phyloP scores from a whole-genome alignment of 2,329 filamentous ascomycete species.

The Cadophora sp. region DNA sequence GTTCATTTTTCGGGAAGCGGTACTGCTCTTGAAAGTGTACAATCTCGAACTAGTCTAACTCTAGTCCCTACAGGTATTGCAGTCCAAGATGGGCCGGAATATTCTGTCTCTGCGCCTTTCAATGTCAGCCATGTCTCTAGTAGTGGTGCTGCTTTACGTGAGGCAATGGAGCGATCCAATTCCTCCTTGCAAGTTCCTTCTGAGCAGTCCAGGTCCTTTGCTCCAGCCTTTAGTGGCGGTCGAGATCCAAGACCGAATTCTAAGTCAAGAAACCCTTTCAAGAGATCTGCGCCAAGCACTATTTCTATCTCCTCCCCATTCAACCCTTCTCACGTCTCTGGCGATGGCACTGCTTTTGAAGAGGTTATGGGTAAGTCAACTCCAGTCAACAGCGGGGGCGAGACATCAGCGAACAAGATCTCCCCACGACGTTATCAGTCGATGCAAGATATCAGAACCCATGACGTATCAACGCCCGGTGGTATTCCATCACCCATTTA shows the following conservation, averaged over 20 bases:
- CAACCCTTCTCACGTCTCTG: background rate
- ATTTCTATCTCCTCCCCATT: background rate
- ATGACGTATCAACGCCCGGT: slow-evolving; percentile 20
- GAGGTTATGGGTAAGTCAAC: background rate
- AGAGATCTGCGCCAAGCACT: slow-evolving; percentile 6
- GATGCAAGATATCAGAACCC: slow-evolving; percentile 8
- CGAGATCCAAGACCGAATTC: background rate
- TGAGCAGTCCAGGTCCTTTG: background rate
- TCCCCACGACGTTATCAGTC: slow-evolving; percentile 19
- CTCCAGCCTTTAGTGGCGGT: background rate
- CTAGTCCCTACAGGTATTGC: background rate
- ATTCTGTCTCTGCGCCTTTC: background rate
- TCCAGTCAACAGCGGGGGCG: background rate
- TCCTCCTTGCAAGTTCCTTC: background rate
- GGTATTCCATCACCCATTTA: slow-evolving; percentile 25
- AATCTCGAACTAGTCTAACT: too few species aligned
- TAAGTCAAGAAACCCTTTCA: background rate
- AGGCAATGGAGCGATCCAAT: background rate
- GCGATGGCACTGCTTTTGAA: slow-evolving; percentile 10
- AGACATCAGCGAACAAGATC: background rate
- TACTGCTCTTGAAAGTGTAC: background rate
- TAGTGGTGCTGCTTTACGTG: background rate
- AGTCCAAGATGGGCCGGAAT: background rate
- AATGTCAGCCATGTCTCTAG: background rate
- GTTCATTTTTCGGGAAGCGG: background rate